A percentile compares a stretch with the other conserved stretches of the same genome.
Conservation (phyloP, 1,284 basidiomycete genomes). For the Testicularia cyperi region DNA sequence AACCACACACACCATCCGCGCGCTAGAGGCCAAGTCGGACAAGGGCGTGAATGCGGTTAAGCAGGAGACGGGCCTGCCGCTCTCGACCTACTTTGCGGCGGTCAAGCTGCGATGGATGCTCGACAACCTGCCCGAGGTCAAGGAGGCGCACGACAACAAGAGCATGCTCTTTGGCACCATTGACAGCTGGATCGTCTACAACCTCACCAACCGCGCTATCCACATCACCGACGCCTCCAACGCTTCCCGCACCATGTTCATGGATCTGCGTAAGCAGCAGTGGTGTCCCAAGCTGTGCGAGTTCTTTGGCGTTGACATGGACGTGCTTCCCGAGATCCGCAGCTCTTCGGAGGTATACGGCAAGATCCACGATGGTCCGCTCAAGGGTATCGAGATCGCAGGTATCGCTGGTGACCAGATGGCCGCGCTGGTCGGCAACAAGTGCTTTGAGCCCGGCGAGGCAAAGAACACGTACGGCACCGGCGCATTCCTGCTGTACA, state of each 20-base stretch:
- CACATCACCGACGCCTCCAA: conserved; percentile 96
- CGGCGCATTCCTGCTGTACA: conserved; percentile 91
- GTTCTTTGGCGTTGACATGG: conserved; percentile 80
- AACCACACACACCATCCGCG: conserved; percentile 78
- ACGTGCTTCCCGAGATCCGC: conserved; percentile 81
- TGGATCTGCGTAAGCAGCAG: conserved; percentile 76
- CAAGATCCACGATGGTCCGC: conserved; percentile 68
- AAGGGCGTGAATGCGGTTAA: conserved; percentile 73
- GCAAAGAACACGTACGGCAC: conserved; percentile 67
- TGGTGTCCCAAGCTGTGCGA: conserved; percentile 82
- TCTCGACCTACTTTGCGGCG: conserved; percentile 85
- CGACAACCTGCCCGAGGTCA: conserved; percentile 79
- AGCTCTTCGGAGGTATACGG: conserved; percentile 93
- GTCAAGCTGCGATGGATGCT: conserved; percentile 97
- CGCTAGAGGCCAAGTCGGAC: conserved; percentile 74
- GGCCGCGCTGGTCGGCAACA: conserved; percentile 93
- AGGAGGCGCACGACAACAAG: conserved; percentile 76
- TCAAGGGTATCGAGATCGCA: conserved; percentile 79
- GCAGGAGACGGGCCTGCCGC: conserved; percentile 49
- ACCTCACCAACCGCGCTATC: conserved; percentile 80
- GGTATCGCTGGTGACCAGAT: conserved; percentile 96
- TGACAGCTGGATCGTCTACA: conserved; percentile 93
- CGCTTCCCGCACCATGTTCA: conserved; percentile 89
- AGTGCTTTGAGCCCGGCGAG: conserved; percentile 62
- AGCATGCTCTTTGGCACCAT: conserved; percentile 89